Base-by-base conservation (phyloP, 192 early-diverging fungal genomes). In the Coemansia sp. region DNA sequence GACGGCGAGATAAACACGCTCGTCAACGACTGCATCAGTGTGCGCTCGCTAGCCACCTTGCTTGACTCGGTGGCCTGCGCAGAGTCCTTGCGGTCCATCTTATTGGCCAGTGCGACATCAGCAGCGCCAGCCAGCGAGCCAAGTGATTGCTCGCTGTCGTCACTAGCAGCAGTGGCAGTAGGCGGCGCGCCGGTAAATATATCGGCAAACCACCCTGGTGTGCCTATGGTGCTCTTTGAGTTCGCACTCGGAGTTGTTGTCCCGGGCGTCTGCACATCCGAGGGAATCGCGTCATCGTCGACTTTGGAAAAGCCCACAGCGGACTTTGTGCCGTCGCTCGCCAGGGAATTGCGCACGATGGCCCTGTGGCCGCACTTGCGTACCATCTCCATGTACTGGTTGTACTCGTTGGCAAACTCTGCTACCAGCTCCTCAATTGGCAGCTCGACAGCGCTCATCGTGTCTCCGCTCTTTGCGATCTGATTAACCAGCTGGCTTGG, bases 1-100 rank as follows among this genome's bases (percentile, higher is more conserved):
- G 74, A 76, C n/a, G 63, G 62, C 22, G 82, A 70, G 26, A 83
- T 67, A 68, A 83, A 73, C 62, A 77, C 68, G 53, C 70, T 76
- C 8, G 77, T 61, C 18, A 80, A 42, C 32, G 77, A 76, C 58
- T 81, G 69, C 66, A 81, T 67, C 10, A 76, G 56, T 27, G 79
- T 76, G 42, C 65, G 71, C 22, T 81, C 69, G 41, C 27, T 62
- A 18, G 63, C 41, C 11, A 60, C 4, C n/a, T 58, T 50, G 46
- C 24, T 50, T 11, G 46, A 50, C 26, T 50, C 46, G 24, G 46
- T 24, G 1, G 46, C 46, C 12, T 4, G 37, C 24, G 22, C 27
- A 15, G 52, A 3, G 1, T 56, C 42, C 35, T 56, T 64, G 7
- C 37, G 62, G 7, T 56, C 54, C 1, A 40, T 11, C n/a, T 59